Base-by-base conservation (phyloP, 495 filamentous ascomycete genomes). In the Xylaria venustula region DNA sequence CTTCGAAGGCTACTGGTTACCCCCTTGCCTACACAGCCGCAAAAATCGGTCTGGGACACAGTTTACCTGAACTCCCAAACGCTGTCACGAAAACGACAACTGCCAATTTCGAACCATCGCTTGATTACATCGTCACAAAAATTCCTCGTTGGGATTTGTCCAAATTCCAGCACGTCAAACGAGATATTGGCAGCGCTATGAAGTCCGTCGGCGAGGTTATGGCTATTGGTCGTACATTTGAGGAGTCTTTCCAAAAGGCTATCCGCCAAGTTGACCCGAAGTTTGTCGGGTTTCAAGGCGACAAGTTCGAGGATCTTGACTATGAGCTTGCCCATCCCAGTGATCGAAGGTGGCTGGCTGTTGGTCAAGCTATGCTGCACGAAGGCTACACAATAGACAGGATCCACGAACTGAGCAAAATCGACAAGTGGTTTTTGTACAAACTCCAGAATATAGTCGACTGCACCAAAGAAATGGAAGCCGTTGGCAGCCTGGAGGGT, bases 171-270 rank as follows among this genome's bases (percentile, higher is more conserved):
- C 92, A 98, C 70, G 93, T 98, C 62, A 93, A 96, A 80, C 88
- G 93, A 52, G 91, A 96, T 73, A 98, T 98, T 73, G 93, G 93
- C 56, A 93, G 90, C 70, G 88, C 93, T 36, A 98, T 98, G 90
- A 97, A 97, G 80, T 97, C 93, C 32, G 93, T 98, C 47, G 93
- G 93, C 60, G 93, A 98, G 76, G 93, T 98, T 50, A 98, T 98
- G 93, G 94, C 93, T 52, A 98, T 98, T 75, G 93, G 93, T 61
- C 86, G 93, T 71, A 97, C 94, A 40, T 98, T 96, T 65, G 94
- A 98, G 75, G 93, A 98, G 78, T 96, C 91, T n/a, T 93, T 98
- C 74, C 93, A 98, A 75, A 98, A 98, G 78, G 93, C 93, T 63
- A 93, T 96, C 68, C 88, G 93, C 46, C 92, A 96, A 79, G 93